These are phyloP conservation scores for Periconia digitata DNA, from an alignment of 2,329 filamentous ascomycete genomes.

Conservation along the genomic window DNA sequence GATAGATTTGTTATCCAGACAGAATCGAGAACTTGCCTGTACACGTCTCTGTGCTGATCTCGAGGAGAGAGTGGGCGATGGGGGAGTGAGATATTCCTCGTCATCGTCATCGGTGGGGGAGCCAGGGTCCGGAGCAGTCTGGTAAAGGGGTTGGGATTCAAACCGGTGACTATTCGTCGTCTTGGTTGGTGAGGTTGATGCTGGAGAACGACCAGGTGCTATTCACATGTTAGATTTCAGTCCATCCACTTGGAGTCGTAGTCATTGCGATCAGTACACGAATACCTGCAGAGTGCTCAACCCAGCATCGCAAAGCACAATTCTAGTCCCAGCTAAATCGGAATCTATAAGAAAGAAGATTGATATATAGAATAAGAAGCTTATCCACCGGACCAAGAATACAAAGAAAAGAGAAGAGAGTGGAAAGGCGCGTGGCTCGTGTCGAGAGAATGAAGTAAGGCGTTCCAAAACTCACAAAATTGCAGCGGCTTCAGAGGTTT, in stretches of 20 bases:
- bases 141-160: not conserved
- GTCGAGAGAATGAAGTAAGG: not conserved
- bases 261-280: too few relatives aligned
- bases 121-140: constrained; percentile 20
- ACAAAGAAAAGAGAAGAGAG: not conserved
- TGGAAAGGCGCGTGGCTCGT: not conserved
- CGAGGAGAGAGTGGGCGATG: constrained; percentile 24
- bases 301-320: too few relatives aligned
- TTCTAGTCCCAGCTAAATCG: too few relatives aligned
- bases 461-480: constrained; percentile 5
- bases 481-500: constrained; percentile 6
- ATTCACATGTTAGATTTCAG: constrained; percentile 5
- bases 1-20: constrained; percentile 10
- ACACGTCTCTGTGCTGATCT: constrained; percentile 20
- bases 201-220: constrained; percentile 2
- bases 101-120: constrained; percentile 37
- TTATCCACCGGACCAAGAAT: too few relatives aligned
- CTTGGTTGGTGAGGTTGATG: not conserved
- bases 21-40: constrained; percentile 29
- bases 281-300: too few relatives aligned
- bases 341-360: too few relatives aligned
- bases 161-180: not conserved
- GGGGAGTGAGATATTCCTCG: constrained; percentile 21
- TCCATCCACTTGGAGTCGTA: too few relatives aligned
- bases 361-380: too few relatives aligned